Base-by-base conservation (phyloP, 2,329 filamentous ascomycete genomes). In the Peltaster fructicola region DNA sequence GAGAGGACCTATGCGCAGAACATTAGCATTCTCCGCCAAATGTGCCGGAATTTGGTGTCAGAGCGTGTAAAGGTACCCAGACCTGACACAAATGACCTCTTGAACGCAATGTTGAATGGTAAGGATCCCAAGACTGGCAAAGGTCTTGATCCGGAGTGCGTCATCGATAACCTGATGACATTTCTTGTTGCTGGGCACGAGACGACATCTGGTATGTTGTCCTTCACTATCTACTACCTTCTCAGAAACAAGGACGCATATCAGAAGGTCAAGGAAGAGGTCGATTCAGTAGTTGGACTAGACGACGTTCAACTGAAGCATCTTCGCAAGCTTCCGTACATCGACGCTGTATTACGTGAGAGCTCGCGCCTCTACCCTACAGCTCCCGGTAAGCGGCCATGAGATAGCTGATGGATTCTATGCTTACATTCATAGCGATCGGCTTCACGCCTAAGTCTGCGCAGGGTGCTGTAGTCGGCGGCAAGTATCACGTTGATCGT, bases 171-270 rank as follows among this genome's bases (percentile, higher is more conserved):
- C 34, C 66, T 81, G 51, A 38, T 45, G 30, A 80, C 73, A 0
- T 79, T 80, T 35, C 47, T 80, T 7, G 70, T 74, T 37, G 71
- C 71, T 6, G 70, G 58, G 49, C 73, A 78, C 33, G 75, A 80
- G 38, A 82, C 77, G 0, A 75, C 75, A 0, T 68, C 69, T 2
- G 73, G 73, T 3, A 50, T 73, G 9, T 45, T 81, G 8, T 65
- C 69, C 10, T 18, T 8, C 9, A 9, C 17, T 18, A 18, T 9
- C 24, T 73, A 71, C 40, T 58, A 72, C 27, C 54, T 82, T 2
- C 44, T 77, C 16, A 72, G 70, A 41, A 58, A 73, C 36, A 73
- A 73, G 0, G 56, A 61, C 2, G 55, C 57, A 2, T 68, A 72
- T 32, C 51, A 51, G 17, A 68, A 68, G 33, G 70, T 71, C 0